A percentile compares a stretch with the other conserved stretches of the same genome.
Conservation (phyloP, 1,284 basidiomycete genomes). For the Ustilago trichophora region DNA sequence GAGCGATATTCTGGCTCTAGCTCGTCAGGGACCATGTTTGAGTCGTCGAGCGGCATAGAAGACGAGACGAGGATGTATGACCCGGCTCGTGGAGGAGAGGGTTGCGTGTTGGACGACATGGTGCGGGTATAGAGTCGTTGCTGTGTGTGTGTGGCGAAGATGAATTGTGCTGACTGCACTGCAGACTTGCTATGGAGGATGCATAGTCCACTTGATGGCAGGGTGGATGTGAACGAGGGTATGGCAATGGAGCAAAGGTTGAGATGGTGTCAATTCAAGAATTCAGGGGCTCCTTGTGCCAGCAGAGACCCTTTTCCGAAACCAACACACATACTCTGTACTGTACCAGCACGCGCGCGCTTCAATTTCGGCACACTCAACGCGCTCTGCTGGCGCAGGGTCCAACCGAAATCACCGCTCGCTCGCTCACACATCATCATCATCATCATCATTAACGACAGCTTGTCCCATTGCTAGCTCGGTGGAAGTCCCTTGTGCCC, state of each 20-base stretch:
- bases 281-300: slow-evolving; percentile 9
- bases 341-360: neutral
- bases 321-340: slow-evolving; percentile 12
- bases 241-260: neutral
- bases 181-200: slow-evolving; percentile 5
- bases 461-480: neutral
- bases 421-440: too few species aligned
- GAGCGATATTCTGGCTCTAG: neutral
- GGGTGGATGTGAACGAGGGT: too few species aligned
- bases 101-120: slow-evolving; percentile 20
- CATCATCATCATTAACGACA: neutral
- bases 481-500: slow-evolving; percentile 27
- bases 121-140: too few species aligned
- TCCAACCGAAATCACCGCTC: slow-evolving; percentile 6
- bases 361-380: too few species aligned
- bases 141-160: too few species aligned
- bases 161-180: neutral
- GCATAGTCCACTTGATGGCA: slow-evolving; percentile 10
- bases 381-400: slow-evolving; percentile 28
- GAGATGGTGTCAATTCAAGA: neutral
- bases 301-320: slow-evolving; percentile 10
- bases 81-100: slow-evolving; percentile 22
- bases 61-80: slow-evolving; percentile 46
- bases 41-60: slow-evolving; percentile 7
- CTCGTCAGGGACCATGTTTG: neutral